Percentiles rank a stretch among this genome's conserved stretches.
These are phyloP conservation scores for Boletus holoroseus DNA, from an alignment of 1,284 basidiomycete genomes.

Conservation along the genomic window DNA sequence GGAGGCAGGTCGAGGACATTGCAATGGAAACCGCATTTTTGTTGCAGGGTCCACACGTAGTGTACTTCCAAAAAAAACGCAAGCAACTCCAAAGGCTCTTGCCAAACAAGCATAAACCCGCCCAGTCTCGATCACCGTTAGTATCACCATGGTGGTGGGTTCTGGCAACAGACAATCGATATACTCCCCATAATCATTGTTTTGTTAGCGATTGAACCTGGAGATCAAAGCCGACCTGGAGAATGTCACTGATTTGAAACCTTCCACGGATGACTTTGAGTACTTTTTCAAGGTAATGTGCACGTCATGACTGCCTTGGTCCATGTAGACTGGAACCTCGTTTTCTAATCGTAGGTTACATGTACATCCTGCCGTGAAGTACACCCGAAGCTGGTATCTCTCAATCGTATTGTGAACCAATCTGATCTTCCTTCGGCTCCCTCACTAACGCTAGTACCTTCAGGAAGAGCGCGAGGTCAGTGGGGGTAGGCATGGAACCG, in stretches of 20 bases:
- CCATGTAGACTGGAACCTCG: background rate
- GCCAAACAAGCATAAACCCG: constrained; percentile 31
- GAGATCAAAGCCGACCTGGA: constrained; percentile 76
- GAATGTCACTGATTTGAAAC: constrained; percentile 64
- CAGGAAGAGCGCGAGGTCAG: constrained; percentile 61
- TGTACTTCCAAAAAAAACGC: background rate
- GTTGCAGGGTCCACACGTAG: background rate
- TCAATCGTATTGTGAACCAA: constrained; percentile 58
- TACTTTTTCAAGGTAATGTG: constrained; percentile 65
- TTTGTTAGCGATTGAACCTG: constrained; percentile 48
- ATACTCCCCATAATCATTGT: background rate
- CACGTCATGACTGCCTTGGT: background rate
- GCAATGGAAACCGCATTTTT: constrained; percentile 20
- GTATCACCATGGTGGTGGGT: constrained; percentile 42
- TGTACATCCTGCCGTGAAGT: constrained; percentile 72
- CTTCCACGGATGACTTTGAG: constrained; percentile 61
- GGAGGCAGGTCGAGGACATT: constrained; percentile 12
- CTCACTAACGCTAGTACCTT: constrained; percentile 2
- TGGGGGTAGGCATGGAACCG: constrained; percentile 58
- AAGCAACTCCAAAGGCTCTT: background rate
- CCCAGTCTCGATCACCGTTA: constrained; percentile 11
- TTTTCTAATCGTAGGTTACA: constrained; percentile 50
- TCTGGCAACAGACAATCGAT: background rate
- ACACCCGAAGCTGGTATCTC: constrained; percentile 62
- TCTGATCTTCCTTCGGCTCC: background rate